phyloP scores from a whole-genome alignment of 345 rosid species.

The Excoecaria cochinchinensis region DNA sequence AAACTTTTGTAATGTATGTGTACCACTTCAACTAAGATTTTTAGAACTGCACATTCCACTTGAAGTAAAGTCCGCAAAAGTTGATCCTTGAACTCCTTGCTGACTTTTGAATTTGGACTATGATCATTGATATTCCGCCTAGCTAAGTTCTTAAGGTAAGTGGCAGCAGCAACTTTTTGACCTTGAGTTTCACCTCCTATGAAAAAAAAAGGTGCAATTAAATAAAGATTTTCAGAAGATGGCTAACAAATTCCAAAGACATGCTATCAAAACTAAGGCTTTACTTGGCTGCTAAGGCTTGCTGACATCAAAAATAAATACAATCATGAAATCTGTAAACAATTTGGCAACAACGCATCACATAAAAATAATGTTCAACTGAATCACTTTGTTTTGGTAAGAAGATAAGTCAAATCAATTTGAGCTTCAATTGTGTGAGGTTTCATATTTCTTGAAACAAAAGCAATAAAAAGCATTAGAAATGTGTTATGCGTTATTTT shows the following conservation, averaged over 20 bases:
- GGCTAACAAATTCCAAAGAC: neutral
- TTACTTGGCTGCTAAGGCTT: neutral
- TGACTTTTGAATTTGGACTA: constrained; percentile 37
- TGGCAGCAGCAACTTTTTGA: constrained; percentile 70
- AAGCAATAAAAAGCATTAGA: no score
- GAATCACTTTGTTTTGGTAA: no score
- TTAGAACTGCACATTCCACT: constrained; percentile 61
- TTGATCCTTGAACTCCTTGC: constrained; percentile 73
- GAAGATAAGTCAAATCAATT: neutral
- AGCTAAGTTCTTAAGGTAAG: constrained; percentile 68
- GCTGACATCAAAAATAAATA: neutral
- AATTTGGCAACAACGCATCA: neutral
- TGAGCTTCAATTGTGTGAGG: neutral
- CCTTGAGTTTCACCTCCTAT: constrained; percentile 62
- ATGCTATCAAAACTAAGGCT: neutral
- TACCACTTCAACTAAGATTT: constrained; percentile 80
- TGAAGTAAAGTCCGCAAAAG: constrained; percentile 61
- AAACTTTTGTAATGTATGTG: neutral
- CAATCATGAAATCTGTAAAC: neutral
- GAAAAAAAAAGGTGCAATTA: constrained; percentile 1
- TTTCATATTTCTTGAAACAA: no score
- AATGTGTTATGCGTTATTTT: no score
- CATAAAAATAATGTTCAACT: neutral
- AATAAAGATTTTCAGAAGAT: neutral
- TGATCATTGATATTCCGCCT: constrained; percentile 43